A percentile compares a stretch with the other conserved stretches of the same genome.
Conservation (phyloP, 1,284 basidiomycete species). For the Rhodotorula sp. region DNA sequence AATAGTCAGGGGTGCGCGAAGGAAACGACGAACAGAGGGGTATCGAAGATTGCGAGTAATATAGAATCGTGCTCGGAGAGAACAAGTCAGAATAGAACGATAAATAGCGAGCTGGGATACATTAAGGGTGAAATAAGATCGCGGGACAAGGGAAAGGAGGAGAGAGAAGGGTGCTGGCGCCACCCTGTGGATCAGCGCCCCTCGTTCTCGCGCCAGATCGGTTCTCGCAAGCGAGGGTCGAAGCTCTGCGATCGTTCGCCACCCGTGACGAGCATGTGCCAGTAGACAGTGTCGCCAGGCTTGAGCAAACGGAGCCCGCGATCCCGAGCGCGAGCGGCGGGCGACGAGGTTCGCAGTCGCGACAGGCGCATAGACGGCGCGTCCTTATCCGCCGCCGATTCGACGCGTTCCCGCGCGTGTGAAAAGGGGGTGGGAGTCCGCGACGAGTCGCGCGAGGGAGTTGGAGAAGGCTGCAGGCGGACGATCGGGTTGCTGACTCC, state of each 20-base stretch:
- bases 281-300: conserved; percentile 68
- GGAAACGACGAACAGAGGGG: too few relatives aligned
- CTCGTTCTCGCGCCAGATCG: conserved; percentile 7
- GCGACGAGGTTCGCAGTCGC: neutral
- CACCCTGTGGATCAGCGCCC: conserved; percentile 7
- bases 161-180: too few relatives aligned
- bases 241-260: conserved; percentile 56
- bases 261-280: conserved; percentile 69
- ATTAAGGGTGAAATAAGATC: too few relatives aligned
- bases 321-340: conserved; percentile 3
- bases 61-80: too few relatives aligned
- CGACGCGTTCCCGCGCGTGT: neutral
- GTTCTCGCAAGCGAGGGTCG: conserved; percentile 24
- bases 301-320: conserved; percentile 50
- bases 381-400: conserved; percentile 4
- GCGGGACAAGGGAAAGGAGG: too few relatives aligned
- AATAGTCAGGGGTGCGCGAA: too few relatives aligned
- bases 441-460: conserved; percentile 5
- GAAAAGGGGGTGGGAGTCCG: neutral
- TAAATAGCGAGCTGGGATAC: too few relatives aligned
- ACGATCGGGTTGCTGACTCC: conserved; percentile 56
- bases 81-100: too few relatives aligned
- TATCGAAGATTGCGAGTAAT: too few relatives aligned
- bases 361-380: neutral
- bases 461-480: neutral